These are phyloP conservation scores for Chlorella vulgaris DNA, from an alignment of 139 green algal species.

Conservation along the genomic window DNA sequence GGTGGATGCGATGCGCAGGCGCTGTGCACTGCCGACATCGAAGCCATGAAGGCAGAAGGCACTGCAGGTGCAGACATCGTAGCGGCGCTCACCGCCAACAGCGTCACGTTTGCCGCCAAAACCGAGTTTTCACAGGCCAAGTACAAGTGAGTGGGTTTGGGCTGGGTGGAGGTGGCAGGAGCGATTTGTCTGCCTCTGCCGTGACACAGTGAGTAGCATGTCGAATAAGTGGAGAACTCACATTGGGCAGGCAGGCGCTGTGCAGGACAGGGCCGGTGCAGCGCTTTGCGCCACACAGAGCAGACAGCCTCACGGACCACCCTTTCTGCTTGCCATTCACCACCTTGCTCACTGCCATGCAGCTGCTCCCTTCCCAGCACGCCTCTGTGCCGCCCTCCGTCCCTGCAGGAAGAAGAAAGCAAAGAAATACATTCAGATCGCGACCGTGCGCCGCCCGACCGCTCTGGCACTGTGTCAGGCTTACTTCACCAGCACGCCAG, in stretches of 20 bases:
- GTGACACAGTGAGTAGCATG: too few species aligned
- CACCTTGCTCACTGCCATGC: too few species aligned
- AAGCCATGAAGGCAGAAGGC: slow-evolving; percentile 31
- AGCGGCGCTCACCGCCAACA: slow-evolving; percentile 71
- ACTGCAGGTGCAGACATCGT: slow-evolving; percentile 73
- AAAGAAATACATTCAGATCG: slow-evolving; percentile 59
- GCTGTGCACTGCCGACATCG: slow-evolving; percentile 24
- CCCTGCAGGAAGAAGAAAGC: slow-evolving; percentile 61
- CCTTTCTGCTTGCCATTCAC: too few species aligned
- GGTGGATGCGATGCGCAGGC: neutral
- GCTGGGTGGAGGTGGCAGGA: neutral
- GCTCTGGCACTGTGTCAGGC: slow-evolving; percentile 64
- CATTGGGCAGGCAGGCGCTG: too few species aligned
- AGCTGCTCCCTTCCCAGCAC: too few species aligned
- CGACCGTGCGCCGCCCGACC: slow-evolving; percentile 58
- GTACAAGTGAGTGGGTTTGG: slow-evolving; percentile 58
- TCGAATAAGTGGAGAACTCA: too few species aligned
- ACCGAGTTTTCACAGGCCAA: slow-evolving; percentile 90
- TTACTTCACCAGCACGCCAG: slow-evolving; percentile 50
- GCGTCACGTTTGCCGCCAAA: slow-evolving; percentile 78
- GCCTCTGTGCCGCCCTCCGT: too few species aligned
- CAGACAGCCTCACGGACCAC: too few species aligned
- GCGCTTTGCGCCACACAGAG: too few species aligned
- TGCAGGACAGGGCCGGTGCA: too few species aligned
- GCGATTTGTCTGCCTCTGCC: too few species aligned